These are phyloP conservation scores for Gossypium aridum DNA, from an alignment of 441 rosid species.

Conservation along the genomic window DNA sequence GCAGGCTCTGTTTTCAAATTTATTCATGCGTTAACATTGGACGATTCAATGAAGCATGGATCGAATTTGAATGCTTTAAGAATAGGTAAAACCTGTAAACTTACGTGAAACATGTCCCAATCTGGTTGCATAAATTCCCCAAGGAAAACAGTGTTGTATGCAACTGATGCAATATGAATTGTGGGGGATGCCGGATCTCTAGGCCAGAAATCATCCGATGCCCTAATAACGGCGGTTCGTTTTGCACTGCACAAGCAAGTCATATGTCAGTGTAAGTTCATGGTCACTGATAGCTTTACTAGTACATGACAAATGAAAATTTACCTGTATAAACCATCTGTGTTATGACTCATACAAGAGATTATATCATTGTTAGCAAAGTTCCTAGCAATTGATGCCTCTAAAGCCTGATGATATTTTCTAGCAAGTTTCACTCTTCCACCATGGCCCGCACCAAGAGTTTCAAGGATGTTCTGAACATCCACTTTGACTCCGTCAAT, in stretches of 20 bases:
- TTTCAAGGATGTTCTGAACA: slow-evolving; percentile 66
- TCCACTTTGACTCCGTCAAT: slow-evolving; percentile 65
- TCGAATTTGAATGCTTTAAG: neutral
- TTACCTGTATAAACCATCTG: slow-evolving; percentile 63
- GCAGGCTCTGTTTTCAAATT: slow-evolving; percentile 40
- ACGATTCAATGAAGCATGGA: neutral
- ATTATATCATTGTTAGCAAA: slow-evolving; percentile 50
- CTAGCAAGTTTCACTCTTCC: slow-evolving; percentile 65
- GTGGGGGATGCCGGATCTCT: slow-evolving; percentile 62
- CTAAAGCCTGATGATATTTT: slow-evolving; percentile 61
- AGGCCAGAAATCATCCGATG: slow-evolving; percentile 74
- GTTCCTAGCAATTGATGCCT: slow-evolving; percentile 55
- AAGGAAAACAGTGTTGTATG: slow-evolving; percentile 58
- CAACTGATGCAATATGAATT: slow-evolving; percentile 64
- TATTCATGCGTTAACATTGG: neutral
- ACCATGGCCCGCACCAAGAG: slow-evolving; percentile 60
- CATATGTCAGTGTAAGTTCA: neutral
- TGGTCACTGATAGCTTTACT: neutral
- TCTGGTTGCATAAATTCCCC: slow-evolving; percentile 76
- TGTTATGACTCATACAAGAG: slow-evolving; percentile 65
- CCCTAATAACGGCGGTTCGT: slow-evolving; percentile 46
- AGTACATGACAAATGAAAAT: neutral
- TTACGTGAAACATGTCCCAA: slow-evolving; percentile 76
- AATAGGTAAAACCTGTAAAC: slow-evolving; percentile 1
- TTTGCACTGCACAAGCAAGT: slow-evolving; percentile 34